phyloP scores from a whole-genome alignment of 106 monocot species.

The Apostasia shenzhenica region DNA sequence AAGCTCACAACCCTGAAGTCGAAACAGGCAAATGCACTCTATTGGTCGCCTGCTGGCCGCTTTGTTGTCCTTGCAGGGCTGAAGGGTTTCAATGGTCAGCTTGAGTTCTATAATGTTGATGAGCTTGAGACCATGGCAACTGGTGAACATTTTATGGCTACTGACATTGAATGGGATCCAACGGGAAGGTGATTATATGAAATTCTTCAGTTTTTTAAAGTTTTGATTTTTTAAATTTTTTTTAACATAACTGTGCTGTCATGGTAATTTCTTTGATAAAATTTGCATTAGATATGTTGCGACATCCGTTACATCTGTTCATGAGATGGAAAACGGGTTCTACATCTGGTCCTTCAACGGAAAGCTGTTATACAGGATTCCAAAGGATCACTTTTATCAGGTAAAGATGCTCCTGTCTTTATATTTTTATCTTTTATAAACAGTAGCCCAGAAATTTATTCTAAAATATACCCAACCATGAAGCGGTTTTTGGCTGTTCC shows the following conservation, averaged over 20 bases:
- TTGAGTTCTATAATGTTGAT: constrained; percentile 95
- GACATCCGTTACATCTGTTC: constrained; percentile 77
- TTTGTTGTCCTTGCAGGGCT: constrained; percentile 81
- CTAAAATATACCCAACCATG: no score
- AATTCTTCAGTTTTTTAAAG: background rate
- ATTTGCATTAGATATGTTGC: constrained; percentile 59
- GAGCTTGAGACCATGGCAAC: constrained; percentile 91
- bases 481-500: no score
- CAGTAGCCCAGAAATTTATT: no score
- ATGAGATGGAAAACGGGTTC: constrained; percentile 97
- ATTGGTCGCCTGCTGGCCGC: constrained; percentile 82
- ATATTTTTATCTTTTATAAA: no score
- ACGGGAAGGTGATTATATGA: constrained; percentile 57
- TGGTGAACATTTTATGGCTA: constrained; percentile 93
- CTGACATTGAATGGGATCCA: constrained; percentile 93
- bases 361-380: constrained; percentile 73
- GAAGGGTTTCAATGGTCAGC: constrained; percentile 88
- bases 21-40: constrained; percentile 88
- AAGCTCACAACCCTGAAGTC: constrained; percentile 87
- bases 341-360: constrained; percentile 91
- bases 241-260: background rate
- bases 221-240: background rate
- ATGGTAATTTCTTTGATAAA: no score
- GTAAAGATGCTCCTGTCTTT: constrained; percentile 11
- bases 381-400: constrained; percentile 85